A percentile compares a stretch with the other conserved stretches of the same genome.
Evolutionary conservation across 2,329 filamentous ascomycete genomes (phyloP).

Genomic region (Aspergillus udagawae): DNA sequence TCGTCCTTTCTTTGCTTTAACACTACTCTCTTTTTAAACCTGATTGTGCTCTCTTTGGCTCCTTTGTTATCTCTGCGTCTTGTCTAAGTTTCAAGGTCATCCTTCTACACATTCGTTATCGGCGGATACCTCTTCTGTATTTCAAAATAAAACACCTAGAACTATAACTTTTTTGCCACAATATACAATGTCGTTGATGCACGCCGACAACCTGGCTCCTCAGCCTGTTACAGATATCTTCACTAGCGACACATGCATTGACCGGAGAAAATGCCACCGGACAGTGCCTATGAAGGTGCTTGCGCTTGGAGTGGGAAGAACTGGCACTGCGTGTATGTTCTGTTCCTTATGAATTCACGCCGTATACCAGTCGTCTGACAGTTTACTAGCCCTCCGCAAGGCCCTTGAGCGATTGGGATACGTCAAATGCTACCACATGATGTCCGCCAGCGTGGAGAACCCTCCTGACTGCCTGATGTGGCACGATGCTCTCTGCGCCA

Average conservation of each 20-base stretch:
- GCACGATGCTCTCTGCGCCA: constrained; percentile 64
- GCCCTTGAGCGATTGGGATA: constrained; percentile 65
- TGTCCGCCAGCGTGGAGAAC: constrained; percentile 66
- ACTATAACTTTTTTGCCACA: background rate
- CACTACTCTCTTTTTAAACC: background rate
- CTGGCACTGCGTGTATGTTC: constrained; percentile 63
- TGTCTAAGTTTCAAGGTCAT: background rate
- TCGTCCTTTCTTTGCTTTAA: background rate
- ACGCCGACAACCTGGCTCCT: constrained; percentile 36
- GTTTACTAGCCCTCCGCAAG: constrained; percentile 53
- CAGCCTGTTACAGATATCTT: constrained; percentile 46
- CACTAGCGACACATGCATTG: constrained; percentile 64
- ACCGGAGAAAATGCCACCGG: constrained; percentile 61
- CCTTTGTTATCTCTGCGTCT: background rate
- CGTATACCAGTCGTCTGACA: constrained; percentile 6
- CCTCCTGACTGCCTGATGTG: constrained; percentile 65
- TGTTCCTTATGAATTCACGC: background rate
- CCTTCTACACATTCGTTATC: background rate
- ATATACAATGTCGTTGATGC: constrained; percentile 31
- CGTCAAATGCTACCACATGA: constrained; percentile 69
- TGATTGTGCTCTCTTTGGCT: background rate
- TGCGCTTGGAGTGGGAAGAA: constrained; percentile 65
- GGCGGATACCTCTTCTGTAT: background rate
- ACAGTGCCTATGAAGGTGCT: constrained; percentile 70
- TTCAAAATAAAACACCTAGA: constrained; percentile 2